Percentiles rank a stretch among this genome's conserved stretches.
phyloP scores from a whole-genome alignment of 2,329 filamentous ascomycete species.

The Monilinia laxa region DNA sequence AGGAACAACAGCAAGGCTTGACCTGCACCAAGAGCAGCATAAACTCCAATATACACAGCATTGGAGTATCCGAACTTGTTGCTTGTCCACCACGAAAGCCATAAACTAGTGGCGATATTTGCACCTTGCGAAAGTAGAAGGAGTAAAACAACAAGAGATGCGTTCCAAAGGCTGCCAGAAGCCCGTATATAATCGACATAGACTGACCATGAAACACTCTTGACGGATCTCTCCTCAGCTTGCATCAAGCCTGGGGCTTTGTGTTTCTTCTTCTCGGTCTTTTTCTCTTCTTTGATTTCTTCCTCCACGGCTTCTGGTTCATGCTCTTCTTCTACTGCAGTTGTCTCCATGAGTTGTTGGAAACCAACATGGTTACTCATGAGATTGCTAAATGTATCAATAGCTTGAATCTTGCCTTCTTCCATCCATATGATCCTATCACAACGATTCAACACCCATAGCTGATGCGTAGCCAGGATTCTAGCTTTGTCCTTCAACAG shows the following conservation, averaged over 20 bases:
- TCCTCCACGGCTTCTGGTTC: conserved; percentile 50
- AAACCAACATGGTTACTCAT: conserved; percentile 79
- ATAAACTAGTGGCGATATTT: conserved; percentile 85
- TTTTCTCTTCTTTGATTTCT: conserved; percentile 49
- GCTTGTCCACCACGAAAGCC: conserved; percentile 50
- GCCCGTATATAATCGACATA: conserved; percentile 65
- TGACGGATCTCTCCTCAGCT: conserved; percentile 60
- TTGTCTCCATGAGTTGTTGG: conserved; percentile 78
- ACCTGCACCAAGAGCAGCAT: conserved; percentile 66
- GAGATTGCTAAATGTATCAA: conserved; percentile 87
- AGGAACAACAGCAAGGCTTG: conserved; percentile 76
- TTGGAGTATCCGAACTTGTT: conserved; percentile 61
- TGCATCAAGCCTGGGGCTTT: conserved; percentile 70
- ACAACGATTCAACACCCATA: conserved; percentile 87
- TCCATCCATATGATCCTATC: conserved; percentile 95
- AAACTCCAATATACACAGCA: conserved; percentile 70
- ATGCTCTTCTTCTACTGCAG: conserved; percentile 67
- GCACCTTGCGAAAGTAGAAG: conserved; percentile 67
- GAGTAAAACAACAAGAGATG: conserved; percentile 54
- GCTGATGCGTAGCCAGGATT: conserved; percentile 89
- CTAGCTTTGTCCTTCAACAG: conserved; percentile 86
- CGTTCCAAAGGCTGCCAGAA: conserved; percentile 57
- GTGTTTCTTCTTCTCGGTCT: conserved; percentile 48
- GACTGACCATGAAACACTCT: conserved; percentile 62
- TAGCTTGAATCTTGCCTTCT: conserved; percentile 74